Evolutionary conservation across 1,139 yeast species (phyloP), one percentile per base, ranked within the genome.

Genomic region (Hemisphaericaspora xylanilytica): DNA sequence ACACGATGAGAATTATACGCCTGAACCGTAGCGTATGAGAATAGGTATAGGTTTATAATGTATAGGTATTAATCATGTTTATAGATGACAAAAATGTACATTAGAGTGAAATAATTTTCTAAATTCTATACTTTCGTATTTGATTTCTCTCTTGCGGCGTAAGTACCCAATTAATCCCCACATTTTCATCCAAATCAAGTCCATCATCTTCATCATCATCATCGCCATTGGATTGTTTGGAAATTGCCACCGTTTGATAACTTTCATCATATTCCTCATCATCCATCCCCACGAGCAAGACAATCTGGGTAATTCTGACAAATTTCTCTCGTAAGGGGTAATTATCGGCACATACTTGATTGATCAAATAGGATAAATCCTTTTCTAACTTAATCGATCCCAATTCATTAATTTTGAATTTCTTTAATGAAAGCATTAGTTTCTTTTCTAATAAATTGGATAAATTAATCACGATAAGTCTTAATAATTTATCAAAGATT

Each of bases 361-460:
- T 75, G 37, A 92, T 85, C 29, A 90, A 73, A 34, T 78, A 70
- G 28, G 92, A 80, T 33, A 90, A 65, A 57, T 90, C 97, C 44
- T 86, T 79, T 51, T 94, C 98, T 37, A 94, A 66, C 47, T 82
- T 84, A 26, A 89, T 74, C 0, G 95, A 82, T 0, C 97, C 97
- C 36, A 86, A 64, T 49, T 86, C 95, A 52, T 86, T 89, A 45
- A 88, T 80, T 44, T 57, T 61, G 46, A 60, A 67, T 42, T 74
- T 78, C 38, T 80, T 79, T 42, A 82, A 76, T 32, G 86, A 68
- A 4, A 70, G 49, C 77, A 89, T 76, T 30, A 92, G 67, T 51
- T 81, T 81, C 49, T 76, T 73, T 52, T 90, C 96, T 4, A 87
- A 54, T 30, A 81, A 55, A 45, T 46, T 73, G 47, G 52, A 80